Base-by-base conservation (phyloP, 73 alveolate species). In the Tetrahymena thermophila region DNA sequence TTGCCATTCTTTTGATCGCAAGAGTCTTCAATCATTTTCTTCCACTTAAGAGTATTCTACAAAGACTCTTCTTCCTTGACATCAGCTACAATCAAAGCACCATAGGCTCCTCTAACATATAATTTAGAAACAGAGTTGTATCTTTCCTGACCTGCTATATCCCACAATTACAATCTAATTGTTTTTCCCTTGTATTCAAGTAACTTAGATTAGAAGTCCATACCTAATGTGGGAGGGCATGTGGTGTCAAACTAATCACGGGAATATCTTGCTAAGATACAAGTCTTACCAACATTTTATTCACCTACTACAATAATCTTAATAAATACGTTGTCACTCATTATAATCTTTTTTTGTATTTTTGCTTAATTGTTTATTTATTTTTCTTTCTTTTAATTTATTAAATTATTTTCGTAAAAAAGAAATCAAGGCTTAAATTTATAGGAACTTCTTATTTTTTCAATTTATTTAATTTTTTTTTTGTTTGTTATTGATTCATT, bases 101-200 rank as follows among this genome's bases (percentile, higher is more conserved):
- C 97, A 44, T 85, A 95, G 4, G 97, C 97, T 15, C 97, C 97
- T 93, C 97, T 95, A 15, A 95, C 97, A 95, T 95, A 95, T 58
- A 95, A 57, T 6, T 95, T 95, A 50, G 95, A 85, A 21, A 95
- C 97, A 34, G 97, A 94, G 94, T 95, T 95, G 56, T 85, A 95
- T 40, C 94, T 95, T 50, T 95, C 97, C 35, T 95, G 85, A 35
- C 97, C 97, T 44, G 97, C 97, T 35, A 95, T 95, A 93, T 95
- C 97, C 97, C 97, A 95, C 38, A 95, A 95, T 95, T 95, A 50
- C 43, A 95, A 85, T 50, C 97, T 55, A 34, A 95, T 94, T 9
- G 97, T 95, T 37, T 85, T 35, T 95, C 97, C 97, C 83, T 95
- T 95, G 34, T 89, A 43, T 57, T 95, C 50, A 17, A 94, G 93